Conservation (phyloP, 2,329 filamentous ascomycete species). For the Dactylellina drechsleri region DNA sequence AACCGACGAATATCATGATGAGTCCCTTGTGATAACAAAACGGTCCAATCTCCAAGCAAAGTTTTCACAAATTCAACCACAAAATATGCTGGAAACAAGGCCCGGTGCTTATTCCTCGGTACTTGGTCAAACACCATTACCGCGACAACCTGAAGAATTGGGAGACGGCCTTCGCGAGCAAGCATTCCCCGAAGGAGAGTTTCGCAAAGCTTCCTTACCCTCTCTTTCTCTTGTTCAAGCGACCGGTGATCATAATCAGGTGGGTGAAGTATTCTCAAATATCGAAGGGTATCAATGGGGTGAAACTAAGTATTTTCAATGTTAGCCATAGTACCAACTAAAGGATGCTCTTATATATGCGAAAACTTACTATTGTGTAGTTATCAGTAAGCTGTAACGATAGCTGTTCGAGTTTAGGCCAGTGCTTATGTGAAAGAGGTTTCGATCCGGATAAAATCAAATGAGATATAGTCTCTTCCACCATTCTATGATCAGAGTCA, state of each 20-base stretch:
- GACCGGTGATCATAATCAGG: slow-evolving; percentile 6
- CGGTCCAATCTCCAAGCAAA: slow-evolving; percentile 2
- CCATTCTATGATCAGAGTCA: slow-evolving; percentile 7
- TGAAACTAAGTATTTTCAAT: neutral
- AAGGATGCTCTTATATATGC: too few species aligned
- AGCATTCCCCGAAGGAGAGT: slow-evolving; percentile 1
- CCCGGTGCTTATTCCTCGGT: neutral
- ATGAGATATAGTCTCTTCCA: slow-evolving; percentile 3
- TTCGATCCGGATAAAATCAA: neutral
- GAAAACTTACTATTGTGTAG: slow-evolving; percentile 11
- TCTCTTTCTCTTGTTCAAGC: slow-evolving; percentile 16
- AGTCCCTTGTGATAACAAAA: slow-evolving; percentile 10
- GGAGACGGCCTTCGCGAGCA: neutral
- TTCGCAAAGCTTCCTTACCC: slow-evolving; percentile 2
- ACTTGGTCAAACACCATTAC: slow-evolving; percentile 17
- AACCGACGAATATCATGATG: slow-evolving; percentile 14
- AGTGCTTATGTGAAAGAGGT: neutral
- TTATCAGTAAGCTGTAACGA: slow-evolving; percentile 15
- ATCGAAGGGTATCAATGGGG: neutral
- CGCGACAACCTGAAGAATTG: slow-evolving; percentile 23
- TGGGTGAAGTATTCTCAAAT: slow-evolving; percentile 24
- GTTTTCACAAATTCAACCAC: slow-evolving; percentile 31
- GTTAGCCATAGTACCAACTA: too few species aligned
- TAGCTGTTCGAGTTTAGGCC: slow-evolving; percentile 25
- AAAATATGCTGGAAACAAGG: slow-evolving; percentile 14